Conservation (phyloP, 176 grass and related monocot species). For the Poa pratensis region DNA sequence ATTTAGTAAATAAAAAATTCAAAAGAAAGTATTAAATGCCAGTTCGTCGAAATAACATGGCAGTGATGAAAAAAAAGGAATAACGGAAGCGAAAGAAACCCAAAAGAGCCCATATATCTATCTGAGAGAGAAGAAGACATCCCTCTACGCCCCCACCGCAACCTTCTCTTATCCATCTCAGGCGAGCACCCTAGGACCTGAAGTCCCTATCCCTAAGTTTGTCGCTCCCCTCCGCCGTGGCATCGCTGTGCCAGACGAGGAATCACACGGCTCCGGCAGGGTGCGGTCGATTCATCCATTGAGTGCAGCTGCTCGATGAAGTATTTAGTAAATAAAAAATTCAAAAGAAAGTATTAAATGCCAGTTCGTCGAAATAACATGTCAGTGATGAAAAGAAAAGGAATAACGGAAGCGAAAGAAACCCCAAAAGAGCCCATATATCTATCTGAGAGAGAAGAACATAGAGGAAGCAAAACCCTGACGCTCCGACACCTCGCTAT, state of each 20-base stretch:
- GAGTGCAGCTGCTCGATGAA: no score
- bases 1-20: no score
- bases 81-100: neutral
- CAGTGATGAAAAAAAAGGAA: neutral
- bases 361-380: neutral
- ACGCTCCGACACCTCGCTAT: no score
- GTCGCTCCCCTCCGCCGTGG: no score
- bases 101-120: neutral
- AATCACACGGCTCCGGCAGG: no score
- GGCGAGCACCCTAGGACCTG: no score
- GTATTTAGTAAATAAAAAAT: no score
- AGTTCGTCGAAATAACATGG: neutral
- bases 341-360: neutral
- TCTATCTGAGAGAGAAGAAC: neutral
- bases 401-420: neutral
- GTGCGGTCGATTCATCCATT: no score
- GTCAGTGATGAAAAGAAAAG: neutral
- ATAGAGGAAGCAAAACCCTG: constrained; percentile 2
- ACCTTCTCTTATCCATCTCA: no score
- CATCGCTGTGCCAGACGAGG: no score
- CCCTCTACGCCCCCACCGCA: no score
- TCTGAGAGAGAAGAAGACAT: neutral
- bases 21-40: neutral
- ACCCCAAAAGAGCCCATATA: neutral
- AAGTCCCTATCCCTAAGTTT: no score